Conservation (phyloP, 805 yeast genomes). For the Saturnispora kantuleensis region DNA sequence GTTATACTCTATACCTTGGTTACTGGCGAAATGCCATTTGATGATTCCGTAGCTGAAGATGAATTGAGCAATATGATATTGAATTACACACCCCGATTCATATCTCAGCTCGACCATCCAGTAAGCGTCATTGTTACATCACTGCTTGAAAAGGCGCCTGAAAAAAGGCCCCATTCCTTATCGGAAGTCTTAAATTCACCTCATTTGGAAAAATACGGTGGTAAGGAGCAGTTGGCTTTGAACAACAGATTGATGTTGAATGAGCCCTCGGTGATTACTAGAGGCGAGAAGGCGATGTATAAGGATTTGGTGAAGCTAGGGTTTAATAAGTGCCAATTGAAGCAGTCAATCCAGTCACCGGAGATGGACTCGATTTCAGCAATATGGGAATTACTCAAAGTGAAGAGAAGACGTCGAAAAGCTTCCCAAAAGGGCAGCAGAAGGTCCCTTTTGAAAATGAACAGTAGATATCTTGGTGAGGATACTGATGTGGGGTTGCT, state of each 20-base stretch:
- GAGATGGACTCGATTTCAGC: slow-evolving; percentile 69
- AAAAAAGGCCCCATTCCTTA: slow-evolving; percentile 44
- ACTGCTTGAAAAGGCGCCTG: slow-evolving; percentile 60
- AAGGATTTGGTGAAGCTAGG: slow-evolving; percentile 51
- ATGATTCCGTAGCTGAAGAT: slow-evolving; percentile 56
- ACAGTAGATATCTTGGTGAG: slow-evolving; percentile 7
- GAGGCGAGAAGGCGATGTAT: slow-evolving; percentile 51
- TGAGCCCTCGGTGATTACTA: slow-evolving; percentile 29
- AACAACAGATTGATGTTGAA: slow-evolving; percentile 29
- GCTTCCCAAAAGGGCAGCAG: slow-evolving; percentile 22
- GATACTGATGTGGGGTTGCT: background rate
- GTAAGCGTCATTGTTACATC: slow-evolving; percentile 42
- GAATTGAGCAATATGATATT: slow-evolving; percentile 53
- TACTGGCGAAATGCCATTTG: slow-evolving; percentile 86
- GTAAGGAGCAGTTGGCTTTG: slow-evolving; percentile 31
- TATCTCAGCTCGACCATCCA: slow-evolving; percentile 22
- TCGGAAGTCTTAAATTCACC: slow-evolving; percentile 43
- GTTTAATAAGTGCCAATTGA: slow-evolving; percentile 52
- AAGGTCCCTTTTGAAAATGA: slow-evolving; percentile 23
- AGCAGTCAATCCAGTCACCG: slow-evolving; percentile 44
- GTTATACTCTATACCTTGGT: slow-evolving; percentile 77
- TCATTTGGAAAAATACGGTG: slow-evolving; percentile 37
- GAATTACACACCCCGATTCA: slow-evolving; percentile 51
- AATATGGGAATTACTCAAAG: slow-evolving; percentile 59
- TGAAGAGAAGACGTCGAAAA: slow-evolving; percentile 39